These are phyloP conservation scores for Microdochium paspali DNA, from an alignment of 2,329 filamentous ascomycete genomes.

Conservation along the genomic window DNA sequence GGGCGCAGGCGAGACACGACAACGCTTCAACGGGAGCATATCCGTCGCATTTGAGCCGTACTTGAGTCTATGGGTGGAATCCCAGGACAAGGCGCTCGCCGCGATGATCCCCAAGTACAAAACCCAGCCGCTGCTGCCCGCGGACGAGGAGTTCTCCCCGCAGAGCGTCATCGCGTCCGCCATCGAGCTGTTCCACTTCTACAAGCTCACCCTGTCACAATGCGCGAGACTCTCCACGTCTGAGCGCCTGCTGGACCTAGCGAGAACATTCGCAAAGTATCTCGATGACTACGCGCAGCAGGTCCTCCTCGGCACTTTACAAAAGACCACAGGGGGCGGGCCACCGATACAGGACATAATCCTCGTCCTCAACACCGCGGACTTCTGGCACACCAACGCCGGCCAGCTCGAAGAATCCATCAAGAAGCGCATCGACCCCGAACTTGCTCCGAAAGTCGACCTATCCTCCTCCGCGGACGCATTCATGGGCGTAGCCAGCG, in stretches of 20 bases:
- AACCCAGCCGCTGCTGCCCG: slow-evolving; percentile 65
- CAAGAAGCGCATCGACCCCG: slow-evolving; percentile 77
- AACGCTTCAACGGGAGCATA: slow-evolving; percentile 80
- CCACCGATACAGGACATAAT: slow-evolving; percentile 65
- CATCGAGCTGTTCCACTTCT: slow-evolving; percentile 95
- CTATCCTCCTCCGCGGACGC: slow-evolving; percentile 88
- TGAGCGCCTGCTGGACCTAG: slow-evolving; percentile 75
- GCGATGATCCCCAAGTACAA: slow-evolving; percentile 81
- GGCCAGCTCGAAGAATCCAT: slow-evolving; percentile 93
- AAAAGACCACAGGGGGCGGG: slow-evolving; percentile 41
- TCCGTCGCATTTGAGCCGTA: slow-evolving; percentile 97
- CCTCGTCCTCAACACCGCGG: slow-evolving; percentile 87
- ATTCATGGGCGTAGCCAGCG: slow-evolving; percentile 89
- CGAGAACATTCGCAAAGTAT: slow-evolving; percentile 81
- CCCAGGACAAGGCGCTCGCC: slow-evolving; percentile 82
- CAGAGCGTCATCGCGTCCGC: slow-evolving; percentile 88
- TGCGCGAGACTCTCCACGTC: slow-evolving; percentile 94
- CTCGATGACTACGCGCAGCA: slow-evolving; percentile 93
- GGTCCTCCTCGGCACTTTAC: slow-evolving; percentile 66
- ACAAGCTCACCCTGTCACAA: slow-evolving; percentile 84
- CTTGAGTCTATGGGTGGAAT: slow-evolving; percentile 92
- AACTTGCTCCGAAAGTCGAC: slow-evolving; percentile 68
- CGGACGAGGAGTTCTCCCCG: slow-evolving; percentile 85
- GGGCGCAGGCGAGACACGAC: slow-evolving; percentile 67
- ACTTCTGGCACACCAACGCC: slow-evolving; percentile 93